phyloP scores from a whole-genome alignment of 2,329 filamentous ascomycete genomes.

The Exserohilum rostratum region DNA sequence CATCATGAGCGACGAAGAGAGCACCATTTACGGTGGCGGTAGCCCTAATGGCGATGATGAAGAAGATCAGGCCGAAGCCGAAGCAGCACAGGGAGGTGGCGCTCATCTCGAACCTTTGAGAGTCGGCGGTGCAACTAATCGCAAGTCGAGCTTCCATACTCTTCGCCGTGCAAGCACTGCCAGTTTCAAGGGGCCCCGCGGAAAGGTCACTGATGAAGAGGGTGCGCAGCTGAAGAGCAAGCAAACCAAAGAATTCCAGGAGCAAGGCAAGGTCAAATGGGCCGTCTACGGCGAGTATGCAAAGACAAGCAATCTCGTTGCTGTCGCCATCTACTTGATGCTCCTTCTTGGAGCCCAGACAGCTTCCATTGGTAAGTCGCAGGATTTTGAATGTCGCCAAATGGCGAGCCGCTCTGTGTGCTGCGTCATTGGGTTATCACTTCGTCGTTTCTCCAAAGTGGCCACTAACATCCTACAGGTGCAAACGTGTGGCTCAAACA shows the following conservation, averaged over 20 bases:
- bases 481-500: conserved; percentile 92
- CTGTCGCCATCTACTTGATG: conserved; percentile 79
- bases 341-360: conserved; percentile 81
- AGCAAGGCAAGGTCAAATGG: conserved; percentile 99
- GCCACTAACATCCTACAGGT: conserved; percentile 54
- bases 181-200: conserved; percentile 84
- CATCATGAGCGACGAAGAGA: conserved; percentile 72
- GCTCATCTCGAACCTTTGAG: conserved; percentile 75
- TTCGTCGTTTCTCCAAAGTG: conserved; percentile 19
- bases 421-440: conserved; percentile 24
- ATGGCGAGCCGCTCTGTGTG: not conserved
- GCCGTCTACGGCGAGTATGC: conserved; percentile 93
- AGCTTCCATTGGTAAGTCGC: conserved; percentile 72
- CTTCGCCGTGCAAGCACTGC: conserved; percentile 89
- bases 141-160: conserved; percentile 73
- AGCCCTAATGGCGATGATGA: conserved; percentile 58
- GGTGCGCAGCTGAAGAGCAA: conserved; percentile 75
- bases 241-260: conserved; percentile 83
- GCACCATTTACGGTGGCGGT: conserved; percentile 60
- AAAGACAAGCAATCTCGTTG: conserved; percentile 86
- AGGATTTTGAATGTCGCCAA: not conserved
- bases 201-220: conserved; percentile 85
- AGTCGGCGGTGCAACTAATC: conserved; percentile 61
- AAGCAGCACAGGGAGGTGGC: conserved; percentile 72
- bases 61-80: conserved; percentile 59